Percentiles rank a stretch among this genome's conserved stretches.
phyloP scores from a whole-genome alignment of 2,329 filamentous ascomycete species.

The Xylaria sp. region DNA sequence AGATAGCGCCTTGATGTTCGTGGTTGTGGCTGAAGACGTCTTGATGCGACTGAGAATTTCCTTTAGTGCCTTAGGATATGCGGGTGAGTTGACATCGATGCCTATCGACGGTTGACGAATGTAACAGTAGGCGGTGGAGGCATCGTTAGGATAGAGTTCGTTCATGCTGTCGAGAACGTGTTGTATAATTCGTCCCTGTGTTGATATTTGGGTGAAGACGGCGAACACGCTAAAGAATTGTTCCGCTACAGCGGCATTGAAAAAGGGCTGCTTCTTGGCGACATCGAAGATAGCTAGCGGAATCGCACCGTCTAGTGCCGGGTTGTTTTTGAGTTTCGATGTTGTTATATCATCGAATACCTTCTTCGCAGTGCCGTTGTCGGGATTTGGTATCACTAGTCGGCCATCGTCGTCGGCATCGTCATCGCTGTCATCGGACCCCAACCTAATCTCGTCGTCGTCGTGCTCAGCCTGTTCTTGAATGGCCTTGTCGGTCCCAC shows the following conservation, averaged over 20 bases:
- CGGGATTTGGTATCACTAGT: constrained; percentile 58
- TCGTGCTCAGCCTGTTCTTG: constrained; percentile 65
- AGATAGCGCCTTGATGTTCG: constrained; percentile 58
- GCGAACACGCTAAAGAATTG: constrained; percentile 84
- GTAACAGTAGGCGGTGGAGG: constrained; percentile 74
- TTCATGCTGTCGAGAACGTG: constrained; percentile 77
- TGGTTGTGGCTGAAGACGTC: constrained; percentile 56
- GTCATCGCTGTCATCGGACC: constrained; percentile 58
- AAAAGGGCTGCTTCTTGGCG: constrained; percentile 79
- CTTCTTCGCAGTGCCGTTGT: constrained; percentile 54
- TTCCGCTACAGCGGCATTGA: constrained; percentile 72
- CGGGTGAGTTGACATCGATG: constrained; percentile 68
- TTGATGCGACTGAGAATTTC: constrained; percentile 72
- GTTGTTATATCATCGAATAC: constrained; percentile 59
- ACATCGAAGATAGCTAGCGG: constrained; percentile 92
- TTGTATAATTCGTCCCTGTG: constrained; percentile 72
- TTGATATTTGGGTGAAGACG: constrained; percentile 73
- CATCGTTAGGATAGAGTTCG: constrained; percentile 66
- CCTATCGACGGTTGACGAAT: constrained; percentile 77
- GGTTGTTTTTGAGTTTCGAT: constrained; percentile 73
- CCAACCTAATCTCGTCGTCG: constrained; percentile 58
- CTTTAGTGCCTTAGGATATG: constrained; percentile 78
- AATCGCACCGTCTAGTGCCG: constrained; percentile 91
- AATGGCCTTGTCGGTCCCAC: constrained; percentile 56
- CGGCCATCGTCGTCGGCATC: constrained; percentile 54